phyloP scores from a whole-genome alignment of 2,329 filamentous ascomycete genomes.

The Fusarium siculi region DNA sequence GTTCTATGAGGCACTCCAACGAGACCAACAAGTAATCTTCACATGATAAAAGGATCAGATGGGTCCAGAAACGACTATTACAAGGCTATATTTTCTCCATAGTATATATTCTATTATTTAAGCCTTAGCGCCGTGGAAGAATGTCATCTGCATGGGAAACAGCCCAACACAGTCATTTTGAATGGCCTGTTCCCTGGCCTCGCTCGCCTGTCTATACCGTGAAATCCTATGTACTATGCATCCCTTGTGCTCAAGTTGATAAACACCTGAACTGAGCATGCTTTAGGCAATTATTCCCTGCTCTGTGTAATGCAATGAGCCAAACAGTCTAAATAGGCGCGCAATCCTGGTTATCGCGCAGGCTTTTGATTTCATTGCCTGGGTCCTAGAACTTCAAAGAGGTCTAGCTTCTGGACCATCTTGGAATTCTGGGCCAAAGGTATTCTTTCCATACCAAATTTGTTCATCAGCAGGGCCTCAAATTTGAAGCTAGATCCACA shows the following conservation, averaged over 20 bases:
- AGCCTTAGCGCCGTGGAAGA: neutral
- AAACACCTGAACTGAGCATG: constrained; percentile 8
- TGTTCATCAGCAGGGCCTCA: neutral
- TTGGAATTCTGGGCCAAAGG: neutral
- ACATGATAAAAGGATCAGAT: neutral
- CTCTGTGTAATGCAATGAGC: constrained; percentile 11
- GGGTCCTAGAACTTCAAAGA: neutral
- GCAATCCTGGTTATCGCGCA: neutral
- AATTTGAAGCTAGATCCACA: neutral
- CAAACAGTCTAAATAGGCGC: constrained; percentile 8
- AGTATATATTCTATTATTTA: constrained; percentile 5
- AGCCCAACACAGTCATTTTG: neutral
- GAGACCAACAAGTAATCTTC: neutral
- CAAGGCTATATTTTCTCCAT: neutral
- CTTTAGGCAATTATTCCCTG: constrained; percentile 3
- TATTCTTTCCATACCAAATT: neutral
- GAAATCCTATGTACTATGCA: neutral
- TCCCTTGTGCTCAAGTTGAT: neutral
- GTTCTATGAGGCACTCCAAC: neutral
- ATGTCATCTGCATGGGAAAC: neutral
- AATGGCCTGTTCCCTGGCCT: neutral
- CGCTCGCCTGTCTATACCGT: constrained; percentile 7
- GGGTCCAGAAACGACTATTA: neutral
- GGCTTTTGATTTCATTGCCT: neutral
- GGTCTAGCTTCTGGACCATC: neutral